Conservation (phyloP, 2,329 filamentous ascomycete genomes). For the Claviceps arundinis region DNA sequence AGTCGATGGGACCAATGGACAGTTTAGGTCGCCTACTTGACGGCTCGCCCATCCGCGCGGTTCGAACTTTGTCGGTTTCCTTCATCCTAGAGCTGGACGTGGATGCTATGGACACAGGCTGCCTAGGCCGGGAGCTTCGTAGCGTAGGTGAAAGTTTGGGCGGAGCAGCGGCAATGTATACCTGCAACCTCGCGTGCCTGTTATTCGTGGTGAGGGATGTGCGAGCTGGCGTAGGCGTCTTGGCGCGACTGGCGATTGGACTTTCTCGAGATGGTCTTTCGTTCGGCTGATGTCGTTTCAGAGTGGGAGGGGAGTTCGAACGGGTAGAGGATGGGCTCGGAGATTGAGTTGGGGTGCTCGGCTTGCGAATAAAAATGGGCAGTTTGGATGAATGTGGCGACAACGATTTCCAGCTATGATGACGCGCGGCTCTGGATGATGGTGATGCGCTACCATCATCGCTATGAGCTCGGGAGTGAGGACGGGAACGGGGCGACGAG, state of each 20-base stretch:
- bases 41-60: constrained; percentile 24
- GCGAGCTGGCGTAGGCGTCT: constrained; percentile 29
- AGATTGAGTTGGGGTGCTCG: constrained; percentile 30
- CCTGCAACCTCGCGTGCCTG: constrained; percentile 50
- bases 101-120: constrained; percentile 62
- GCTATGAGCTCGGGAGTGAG: constrained; percentile 42
- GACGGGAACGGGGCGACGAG: constrained; percentile 13
- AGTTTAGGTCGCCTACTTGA: constrained; percentile 36
- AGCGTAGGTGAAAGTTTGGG: constrained; percentile 67
- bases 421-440: constrained; percentile 14
- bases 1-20: constrained; percentile 65
- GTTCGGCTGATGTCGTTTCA: constrained; percentile 29
- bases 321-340: constrained; percentile 39
- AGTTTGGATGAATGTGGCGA: constrained; percentile 27
- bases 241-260: constrained; percentile 26
- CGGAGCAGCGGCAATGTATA: constrained; percentile 57
- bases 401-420: constrained; percentile 15
- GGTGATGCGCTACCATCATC: constrained; percentile 34
- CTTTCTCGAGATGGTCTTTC: constrained; percentile 25
- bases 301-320: constrained; percentile 40
- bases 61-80: constrained; percentile 37
- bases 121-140: constrained; percentile 68
- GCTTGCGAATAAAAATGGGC: constrained; percentile 32
- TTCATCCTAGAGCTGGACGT: constrained; percentile 58
- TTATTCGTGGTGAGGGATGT: constrained; percentile 34